Percentiles rank a stretch among this genome's conserved stretches.
Evolutionary conservation across 768 basidiomycete species (phyloP).

Genomic region (Phaeotremella skinneri): DNA sequence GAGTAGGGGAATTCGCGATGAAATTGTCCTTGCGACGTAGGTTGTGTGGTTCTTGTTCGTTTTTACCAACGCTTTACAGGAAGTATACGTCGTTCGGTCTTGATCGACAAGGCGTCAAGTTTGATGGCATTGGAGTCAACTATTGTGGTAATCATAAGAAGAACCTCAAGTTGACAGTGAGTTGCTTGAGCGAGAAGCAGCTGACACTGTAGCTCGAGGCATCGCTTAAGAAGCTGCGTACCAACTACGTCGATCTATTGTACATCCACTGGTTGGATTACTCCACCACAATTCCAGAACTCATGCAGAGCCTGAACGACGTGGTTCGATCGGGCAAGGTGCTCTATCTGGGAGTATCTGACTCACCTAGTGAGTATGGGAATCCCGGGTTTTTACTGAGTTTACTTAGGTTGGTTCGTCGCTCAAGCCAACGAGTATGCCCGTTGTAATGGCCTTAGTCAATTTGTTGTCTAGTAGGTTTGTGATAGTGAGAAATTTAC

Average conservation of each 20-base stretch:
- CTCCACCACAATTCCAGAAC: slow-evolving; percentile 59
- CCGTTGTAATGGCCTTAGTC: slow-evolving; percentile 56
- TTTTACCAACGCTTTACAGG: slow-evolving; percentile 10
- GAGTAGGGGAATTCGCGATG: slow-evolving; percentile 54
- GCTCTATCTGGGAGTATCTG: slow-evolving; percentile 39
- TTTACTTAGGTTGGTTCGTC: slow-evolving; percentile 26
- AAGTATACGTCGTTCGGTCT: slow-evolving; percentile 28
- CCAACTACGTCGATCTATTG: slow-evolving; percentile 39
- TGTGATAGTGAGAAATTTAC: background rate
- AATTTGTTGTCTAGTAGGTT: slow-evolving; percentile 61
- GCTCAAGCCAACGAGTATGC: slow-evolving; percentile 57
- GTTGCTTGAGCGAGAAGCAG: slow-evolving; percentile 53
- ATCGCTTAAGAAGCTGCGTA: slow-evolving; percentile 36
- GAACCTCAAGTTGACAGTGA: slow-evolving; percentile 53
- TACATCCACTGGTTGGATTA: slow-evolving; percentile 56
- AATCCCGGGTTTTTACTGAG: background rate
- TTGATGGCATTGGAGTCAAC: slow-evolving; percentile 37
- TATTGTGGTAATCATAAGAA: slow-evolving; percentile 59
- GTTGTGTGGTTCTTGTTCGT: too few relatives aligned
- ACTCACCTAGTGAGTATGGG: slow-evolving; percentile 26
- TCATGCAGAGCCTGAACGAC: slow-evolving; percentile 60
- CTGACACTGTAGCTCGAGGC: slow-evolving; percentile 44
- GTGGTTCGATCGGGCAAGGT: slow-evolving; percentile 58
- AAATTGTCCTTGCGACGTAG: slow-evolving; percentile 50
- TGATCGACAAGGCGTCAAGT: slow-evolving; percentile 23